Conservation (phyloP, 2,329 filamentous ascomycete species). For the Massarina eburnea region DNA sequence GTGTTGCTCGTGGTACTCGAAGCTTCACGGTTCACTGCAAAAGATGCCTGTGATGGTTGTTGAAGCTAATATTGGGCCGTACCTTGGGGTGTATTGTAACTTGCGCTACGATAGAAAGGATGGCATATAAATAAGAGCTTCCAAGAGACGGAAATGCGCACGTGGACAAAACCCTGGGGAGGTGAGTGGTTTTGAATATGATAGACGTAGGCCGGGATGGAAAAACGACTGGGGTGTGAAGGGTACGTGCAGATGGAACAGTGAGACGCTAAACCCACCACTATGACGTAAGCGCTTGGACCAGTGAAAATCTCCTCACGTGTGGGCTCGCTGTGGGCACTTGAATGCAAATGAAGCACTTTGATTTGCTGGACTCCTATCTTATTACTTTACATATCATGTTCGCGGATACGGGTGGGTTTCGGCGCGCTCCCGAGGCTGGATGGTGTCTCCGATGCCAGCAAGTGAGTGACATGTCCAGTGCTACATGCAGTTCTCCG, state of each 20-base stretch:
- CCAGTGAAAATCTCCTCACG: not conserved
- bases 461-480: no score
- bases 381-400: no score
- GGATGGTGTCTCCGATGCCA: no score
- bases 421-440: no score
- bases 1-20: not conserved
- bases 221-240: not conserved
- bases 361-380: no score
- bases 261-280: not conserved
- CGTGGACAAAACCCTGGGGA: not conserved
- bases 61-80: constrained; percentile 26
- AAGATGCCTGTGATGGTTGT: constrained; percentile 25
- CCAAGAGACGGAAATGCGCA: not conserved
- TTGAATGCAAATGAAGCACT: no score
- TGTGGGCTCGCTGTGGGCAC: not conserved
- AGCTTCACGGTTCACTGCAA: constrained; percentile 20
- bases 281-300: not conserved
- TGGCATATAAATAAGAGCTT: not conserved
- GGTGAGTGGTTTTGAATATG: not conserved
- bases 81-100: constrained; percentile 1
- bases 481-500: no score
- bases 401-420: no score
- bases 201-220: not conserved
- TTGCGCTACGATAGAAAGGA: not conserved
- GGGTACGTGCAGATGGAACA: not conserved